phyloP scores from a whole-genome alignment of 2,329 filamentous ascomycete genomes.

The Diaporthe aspalathi region DNA sequence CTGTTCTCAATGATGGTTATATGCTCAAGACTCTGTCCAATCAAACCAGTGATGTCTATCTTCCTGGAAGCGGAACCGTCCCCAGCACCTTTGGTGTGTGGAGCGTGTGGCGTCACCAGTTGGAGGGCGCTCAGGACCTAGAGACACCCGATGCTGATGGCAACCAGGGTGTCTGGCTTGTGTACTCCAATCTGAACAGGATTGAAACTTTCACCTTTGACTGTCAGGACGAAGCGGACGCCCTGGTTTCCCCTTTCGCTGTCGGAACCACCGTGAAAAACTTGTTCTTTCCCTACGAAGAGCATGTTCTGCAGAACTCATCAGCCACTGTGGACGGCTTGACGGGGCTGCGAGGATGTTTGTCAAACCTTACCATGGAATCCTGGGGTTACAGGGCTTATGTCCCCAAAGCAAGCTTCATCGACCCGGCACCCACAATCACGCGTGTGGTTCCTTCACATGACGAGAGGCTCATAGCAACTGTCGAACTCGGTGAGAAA shows the following conservation, averaged over 20 bases:
- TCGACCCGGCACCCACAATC: constrained; percentile 65
- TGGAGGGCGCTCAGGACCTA: constrained; percentile 61
- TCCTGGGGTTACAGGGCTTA: constrained; percentile 71
- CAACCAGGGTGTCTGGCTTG: constrained; percentile 56
- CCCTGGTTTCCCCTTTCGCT: constrained; percentile 67
- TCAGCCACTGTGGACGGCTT: constrained; percentile 58
- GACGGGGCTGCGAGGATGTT: constrained; percentile 64
- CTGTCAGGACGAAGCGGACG: constrained; percentile 58
- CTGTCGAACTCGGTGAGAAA: constrained; percentile 51
- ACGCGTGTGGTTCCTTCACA: constrained; percentile 72
- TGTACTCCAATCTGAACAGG: constrained; percentile 61
- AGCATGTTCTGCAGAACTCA: constrained; percentile 61
- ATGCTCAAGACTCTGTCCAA: constrained; percentile 66
- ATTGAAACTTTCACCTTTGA: constrained; percentile 67
- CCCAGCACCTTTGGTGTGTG: constrained; percentile 62
- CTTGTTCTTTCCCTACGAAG: constrained; percentile 71
- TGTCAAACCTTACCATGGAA: constrained; percentile 62
- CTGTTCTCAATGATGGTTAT: constrained; percentile 70
- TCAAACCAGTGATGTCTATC: constrained; percentile 51
- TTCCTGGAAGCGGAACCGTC: constrained; percentile 51
- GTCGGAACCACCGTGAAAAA: constrained; percentile 69
- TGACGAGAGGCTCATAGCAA: constrained; percentile 53
- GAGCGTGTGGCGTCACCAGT: constrained; percentile 65
- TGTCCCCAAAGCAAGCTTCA: constrained; percentile 63
- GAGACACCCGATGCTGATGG: constrained; percentile 52